Conservation (phyloP, 257 asterid genomes). For the Jasminum sambac region DNA sequence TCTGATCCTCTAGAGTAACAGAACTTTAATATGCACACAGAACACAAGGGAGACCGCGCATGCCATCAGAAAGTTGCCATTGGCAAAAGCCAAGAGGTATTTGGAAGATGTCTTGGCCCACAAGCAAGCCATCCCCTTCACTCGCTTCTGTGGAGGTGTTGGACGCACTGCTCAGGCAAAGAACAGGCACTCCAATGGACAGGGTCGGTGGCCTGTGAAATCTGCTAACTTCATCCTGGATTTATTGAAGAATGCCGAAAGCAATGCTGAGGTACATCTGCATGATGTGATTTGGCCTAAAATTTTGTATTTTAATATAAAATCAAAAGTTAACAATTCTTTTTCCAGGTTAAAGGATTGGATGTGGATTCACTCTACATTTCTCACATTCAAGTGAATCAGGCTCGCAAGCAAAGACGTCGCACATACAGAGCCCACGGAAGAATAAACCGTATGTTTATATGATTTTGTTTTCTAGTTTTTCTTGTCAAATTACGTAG, state of each 20-base stretch:
- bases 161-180: conserved; percentile 79
- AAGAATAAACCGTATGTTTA: conserved; percentile 52
- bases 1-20: background rate
- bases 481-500: background rate
- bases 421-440: conserved; percentile 83
- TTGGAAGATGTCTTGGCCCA: conserved; percentile 66
- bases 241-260: conserved; percentile 72
- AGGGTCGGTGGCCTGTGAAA: conserved; percentile 80
- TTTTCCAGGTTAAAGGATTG: conserved; percentile 61
- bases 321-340: background rate
- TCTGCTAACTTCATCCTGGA: conserved; percentile 68
- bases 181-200: conserved; percentile 72
- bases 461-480: background rate
- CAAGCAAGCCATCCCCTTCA: conserved; percentile 73
- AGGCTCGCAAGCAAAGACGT: conserved; percentile 75
- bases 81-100: conserved; percentile 60
- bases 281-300: background rate
- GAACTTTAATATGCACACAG: conserved; percentile 15
- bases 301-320: background rate
- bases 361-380: conserved; percentile 74
- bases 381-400: conserved; percentile 75
- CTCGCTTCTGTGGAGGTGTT: conserved; percentile 73
- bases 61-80: conserved; percentile 58
- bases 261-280: conserved; percentile 61
- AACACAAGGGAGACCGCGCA: conserved; percentile 77